A percentile compares a stretch with the other conserved stretches of the same genome.
Conservation (phyloP, 192 early-diverging fungal genomes). For the Neocallimastix lanati region DNA sequence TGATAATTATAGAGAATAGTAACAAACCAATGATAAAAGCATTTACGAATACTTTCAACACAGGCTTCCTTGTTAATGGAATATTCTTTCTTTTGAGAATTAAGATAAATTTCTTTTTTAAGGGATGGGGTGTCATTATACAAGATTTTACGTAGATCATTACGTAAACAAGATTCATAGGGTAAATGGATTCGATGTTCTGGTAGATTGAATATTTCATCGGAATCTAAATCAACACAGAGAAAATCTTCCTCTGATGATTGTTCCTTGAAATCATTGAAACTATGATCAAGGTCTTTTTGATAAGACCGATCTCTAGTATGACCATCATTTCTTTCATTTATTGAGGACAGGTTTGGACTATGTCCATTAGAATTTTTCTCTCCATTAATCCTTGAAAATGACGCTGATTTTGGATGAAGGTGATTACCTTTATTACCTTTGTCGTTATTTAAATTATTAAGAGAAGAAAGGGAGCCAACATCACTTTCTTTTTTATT, state of each 20-base stretch:
- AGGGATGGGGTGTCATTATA: background rate
- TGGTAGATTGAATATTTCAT: background rate
- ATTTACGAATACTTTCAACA: background rate
- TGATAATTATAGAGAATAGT: background rate
- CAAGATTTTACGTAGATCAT: background rate
- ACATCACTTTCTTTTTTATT: background rate
- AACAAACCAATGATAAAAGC: background rate
- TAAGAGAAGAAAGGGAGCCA: background rate
- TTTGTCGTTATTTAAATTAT: too few species aligned
- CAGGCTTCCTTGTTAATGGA: background rate
- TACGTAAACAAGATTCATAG: background rate
- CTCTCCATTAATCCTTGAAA: too few species aligned
- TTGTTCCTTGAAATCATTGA: too few species aligned
- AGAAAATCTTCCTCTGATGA: background rate
- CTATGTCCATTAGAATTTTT: too few species aligned
- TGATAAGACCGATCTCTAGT: too few species aligned
- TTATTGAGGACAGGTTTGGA: too few species aligned
- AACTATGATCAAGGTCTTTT: too few species aligned
- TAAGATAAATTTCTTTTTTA: background rate
- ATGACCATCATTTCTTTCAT: too few species aligned
- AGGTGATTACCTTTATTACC: too few species aligned
- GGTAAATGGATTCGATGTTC: background rate
- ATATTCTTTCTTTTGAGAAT: background rate
- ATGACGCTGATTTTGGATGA: too few species aligned
- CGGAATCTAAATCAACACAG: background rate